Evolutionary conservation across 2,329 filamentous ascomycete genomes (phyloP), one percentile per base, ranked within the genome.

Genomic region (Coleophoma cylindrospora): DNA sequence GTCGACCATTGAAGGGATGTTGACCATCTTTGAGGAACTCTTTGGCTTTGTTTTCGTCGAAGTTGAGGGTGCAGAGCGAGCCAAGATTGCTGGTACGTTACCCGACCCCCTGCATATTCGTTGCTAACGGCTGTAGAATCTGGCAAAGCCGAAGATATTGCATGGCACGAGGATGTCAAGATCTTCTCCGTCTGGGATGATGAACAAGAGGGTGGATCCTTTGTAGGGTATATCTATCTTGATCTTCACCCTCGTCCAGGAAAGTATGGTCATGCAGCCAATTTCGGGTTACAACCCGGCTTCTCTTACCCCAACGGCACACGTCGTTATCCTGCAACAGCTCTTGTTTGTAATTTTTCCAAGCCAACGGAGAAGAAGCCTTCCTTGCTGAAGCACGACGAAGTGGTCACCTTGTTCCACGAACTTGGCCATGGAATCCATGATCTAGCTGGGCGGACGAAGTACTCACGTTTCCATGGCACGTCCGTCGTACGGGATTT

Each of bases 151-250:
- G 55, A 57, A 19, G 61, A 61, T 56, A 87, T 91, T 59, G 74
- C 82, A 1, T 94, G 89, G 89, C 89, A 94, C 61, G 80, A 87
- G 56, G 89, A 92, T 60, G 87, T 91, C n/a, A 83, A 87, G 54
- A 68, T 92, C 50, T 92, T 90, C 71, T 86, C 83, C 45, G 89
- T 94, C 8, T 92, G 89, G 87, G 81, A 94, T 60, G 86, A 91
- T 54, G 79, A 82, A 52, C 76, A 75, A 2, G 83, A 87, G 58
- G 88, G 87, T 14, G 74, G 78, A 45, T 81, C 75, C 34, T 94
- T 94, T 61, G 84, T 89, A 7, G 89, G 89, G 38, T 94, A 92
- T 65, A 76, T 94, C 22, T 92, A 92, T 67, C 79, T 94, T 13
- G 89, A 94, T 67, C 76, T 92, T 17, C 86, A 89, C 67, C 88